phyloP scores from a whole-genome alignment of 1,284 basidiomycete species.

The Irpex sp. region DNA sequence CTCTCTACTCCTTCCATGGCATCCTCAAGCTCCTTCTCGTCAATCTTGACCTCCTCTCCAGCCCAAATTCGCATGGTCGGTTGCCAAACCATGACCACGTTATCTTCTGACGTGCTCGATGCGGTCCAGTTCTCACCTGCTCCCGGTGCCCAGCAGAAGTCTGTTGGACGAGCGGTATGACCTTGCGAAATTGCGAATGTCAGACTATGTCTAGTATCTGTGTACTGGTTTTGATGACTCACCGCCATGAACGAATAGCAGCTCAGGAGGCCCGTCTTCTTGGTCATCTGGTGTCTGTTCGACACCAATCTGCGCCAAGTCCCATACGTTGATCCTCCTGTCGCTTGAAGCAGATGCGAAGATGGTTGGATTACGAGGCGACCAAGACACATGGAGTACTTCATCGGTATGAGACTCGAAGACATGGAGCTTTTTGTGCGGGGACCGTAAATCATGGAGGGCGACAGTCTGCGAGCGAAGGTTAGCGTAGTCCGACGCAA shows the following conservation, averaged over 20 bases:
- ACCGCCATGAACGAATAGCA: constrained; percentile 91
- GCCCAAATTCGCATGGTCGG: constrained; percentile 86
- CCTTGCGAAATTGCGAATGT: constrained; percentile 33
- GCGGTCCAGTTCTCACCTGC: constrained; percentile 72
- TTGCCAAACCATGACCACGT: constrained; percentile 85
- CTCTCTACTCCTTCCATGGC: constrained; percentile 70
- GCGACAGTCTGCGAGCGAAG: constrained; percentile 62
- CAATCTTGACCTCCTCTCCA: constrained; percentile 71
- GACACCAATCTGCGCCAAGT: constrained; percentile 86
- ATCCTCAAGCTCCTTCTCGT: constrained; percentile 70
- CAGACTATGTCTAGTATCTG: neutral
- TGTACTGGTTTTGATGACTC: constrained; percentile 15
- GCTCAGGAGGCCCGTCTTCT: constrained; percentile 94
- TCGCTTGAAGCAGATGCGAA: constrained; percentile 93
- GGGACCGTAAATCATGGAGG: constrained; percentile 85
- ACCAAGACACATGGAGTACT: constrained; percentile 93
- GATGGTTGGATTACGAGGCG: constrained; percentile 85
- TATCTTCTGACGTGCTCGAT: constrained; percentile 78
- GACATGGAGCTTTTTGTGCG: constrained; percentile 79
- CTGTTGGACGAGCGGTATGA: constrained; percentile 75
- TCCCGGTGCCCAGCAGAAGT: constrained; percentile 83
- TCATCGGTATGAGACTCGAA: constrained; percentile 95
- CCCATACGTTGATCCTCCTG: constrained; percentile 93
- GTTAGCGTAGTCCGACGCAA: neutral
- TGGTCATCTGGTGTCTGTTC: constrained; percentile 98